Conservation (phyloP, 2,329 filamentous ascomycete species). For the Fusarium setosum region DNA sequence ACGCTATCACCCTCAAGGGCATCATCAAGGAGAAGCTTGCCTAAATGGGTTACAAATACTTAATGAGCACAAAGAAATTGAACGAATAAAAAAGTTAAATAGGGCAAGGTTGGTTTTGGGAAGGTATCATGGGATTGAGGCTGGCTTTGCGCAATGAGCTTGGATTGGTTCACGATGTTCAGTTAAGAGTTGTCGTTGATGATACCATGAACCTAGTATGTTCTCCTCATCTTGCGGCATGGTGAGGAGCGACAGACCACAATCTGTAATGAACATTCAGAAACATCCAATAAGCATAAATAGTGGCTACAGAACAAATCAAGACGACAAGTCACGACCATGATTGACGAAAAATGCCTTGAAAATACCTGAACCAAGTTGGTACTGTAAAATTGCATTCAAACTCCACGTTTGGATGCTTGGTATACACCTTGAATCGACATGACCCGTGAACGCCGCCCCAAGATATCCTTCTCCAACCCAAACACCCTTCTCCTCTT, state of each 20-base stretch:
- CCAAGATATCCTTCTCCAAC: conserved; percentile 3
- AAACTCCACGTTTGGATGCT: conserved; percentile 1
- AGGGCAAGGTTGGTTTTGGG: conserved; percentile 5
- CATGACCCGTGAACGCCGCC: conserved; percentile 27
- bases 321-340: conserved; percentile 25
- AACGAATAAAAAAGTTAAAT: conserved; percentile 34
- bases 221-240: not conserved
- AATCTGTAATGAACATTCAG: not conserved
- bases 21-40: conserved; percentile 89
- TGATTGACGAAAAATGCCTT: not conserved
- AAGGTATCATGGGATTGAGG: conserved; percentile 12
- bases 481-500: conserved; percentile 4
- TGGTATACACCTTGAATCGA: not conserved
- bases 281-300: conserved; percentile 11
- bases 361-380: not conserved
- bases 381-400: not conserved
- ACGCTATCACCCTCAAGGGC: conserved; percentile 92
- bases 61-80: conserved; percentile 10
- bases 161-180: conserved; percentile 17
- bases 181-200: conserved; percentile 23
- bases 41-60: conserved; percentile 44
- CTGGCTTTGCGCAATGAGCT: conserved; percentile 12
- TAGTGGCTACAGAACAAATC: conserved; percentile 24
- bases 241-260: conserved; percentile 9
- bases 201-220: conserved; percentile 34